These are phyloP conservation scores for Fusarium sp. DNA, from an alignment of 2,329 filamentous ascomycete genomes.

Conservation along the genomic window DNA sequence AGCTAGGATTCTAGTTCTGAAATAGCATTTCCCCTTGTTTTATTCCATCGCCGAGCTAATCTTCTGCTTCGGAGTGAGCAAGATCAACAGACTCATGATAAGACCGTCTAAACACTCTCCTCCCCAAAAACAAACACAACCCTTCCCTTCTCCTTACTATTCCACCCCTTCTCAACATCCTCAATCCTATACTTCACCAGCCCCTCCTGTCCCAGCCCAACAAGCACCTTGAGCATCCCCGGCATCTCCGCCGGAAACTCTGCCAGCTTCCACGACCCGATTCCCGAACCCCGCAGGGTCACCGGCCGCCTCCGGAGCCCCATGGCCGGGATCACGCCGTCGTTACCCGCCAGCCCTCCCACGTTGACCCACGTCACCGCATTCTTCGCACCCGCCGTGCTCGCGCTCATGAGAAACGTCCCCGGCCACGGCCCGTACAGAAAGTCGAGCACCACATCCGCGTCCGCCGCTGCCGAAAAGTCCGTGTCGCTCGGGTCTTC, in stretches of 20 bases:
- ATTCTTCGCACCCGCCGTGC: slow-evolving; percentile 47
- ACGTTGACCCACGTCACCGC: slow-evolving; percentile 65
- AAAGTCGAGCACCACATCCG: slow-evolving; percentile 68
- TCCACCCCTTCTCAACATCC: slow-evolving; percentile 46
- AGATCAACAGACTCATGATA: neutral
- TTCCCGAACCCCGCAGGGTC: slow-evolving; percentile 58
- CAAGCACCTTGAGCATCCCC: slow-evolving; percentile 44
- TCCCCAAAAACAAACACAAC: slow-evolving; percentile 48
- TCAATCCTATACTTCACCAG: slow-evolving; percentile 39
- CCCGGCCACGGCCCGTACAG: slow-evolving; percentile 61
- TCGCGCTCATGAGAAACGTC: slow-evolving; percentile 56
- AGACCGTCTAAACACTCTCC: slow-evolving; percentile 2
- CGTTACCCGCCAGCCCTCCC: slow-evolving; percentile 56
- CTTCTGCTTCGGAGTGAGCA: too few species aligned
- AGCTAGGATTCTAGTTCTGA: too few species aligned
- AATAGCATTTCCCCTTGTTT: too few species aligned
- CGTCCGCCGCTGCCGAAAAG: slow-evolving; percentile 57
- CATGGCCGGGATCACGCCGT: slow-evolving; percentile 55
- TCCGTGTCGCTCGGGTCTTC: slow-evolving; percentile 56
- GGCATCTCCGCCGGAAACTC: slow-evolving; percentile 41
- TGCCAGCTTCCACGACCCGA: slow-evolving; percentile 55
- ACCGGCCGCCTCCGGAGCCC: slow-evolving; percentile 61
- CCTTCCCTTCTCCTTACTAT: slow-evolving; percentile 36
- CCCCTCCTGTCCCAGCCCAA: slow-evolving; percentile 35
- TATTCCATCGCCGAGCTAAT: too few species aligned